A percentile compares a stretch with the other conserved stretches of the same genome.
Conservation (phyloP, 495 filamentous ascomycete genomes). For the Lophiotrema nucula region DNA sequence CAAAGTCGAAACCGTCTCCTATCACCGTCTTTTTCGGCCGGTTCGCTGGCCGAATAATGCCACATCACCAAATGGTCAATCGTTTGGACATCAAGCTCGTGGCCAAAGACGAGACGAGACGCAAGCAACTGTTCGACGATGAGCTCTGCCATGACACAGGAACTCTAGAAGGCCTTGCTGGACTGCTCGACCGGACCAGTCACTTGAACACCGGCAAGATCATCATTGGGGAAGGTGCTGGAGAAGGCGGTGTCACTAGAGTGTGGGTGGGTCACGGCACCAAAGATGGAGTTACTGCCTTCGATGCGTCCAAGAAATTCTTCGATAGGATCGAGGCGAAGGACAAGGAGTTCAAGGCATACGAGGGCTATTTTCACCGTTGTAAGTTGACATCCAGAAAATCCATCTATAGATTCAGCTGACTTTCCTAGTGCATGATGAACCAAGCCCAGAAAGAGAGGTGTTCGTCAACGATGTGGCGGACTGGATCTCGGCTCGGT, state of each 20-base stretch:
- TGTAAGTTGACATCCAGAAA: conserved; percentile 37
- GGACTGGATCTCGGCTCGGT: conserved; percentile 67
- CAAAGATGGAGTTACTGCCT: conserved; percentile 64
- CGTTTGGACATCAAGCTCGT: conserved; percentile 58
- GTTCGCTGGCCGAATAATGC: conserved; percentile 63
- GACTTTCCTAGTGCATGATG: conserved; percentile 60
- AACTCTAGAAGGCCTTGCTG: conserved; percentile 70
- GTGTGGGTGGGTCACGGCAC: conserved; percentile 69
- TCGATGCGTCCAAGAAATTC: conserved; percentile 59
- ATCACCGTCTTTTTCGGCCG: conserved; percentile 60
- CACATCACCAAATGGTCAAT: conserved; percentile 57
- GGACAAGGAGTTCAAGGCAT: conserved; percentile 68
- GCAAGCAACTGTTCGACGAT: conserved; percentile 57
- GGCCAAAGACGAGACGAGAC: conserved; percentile 61
- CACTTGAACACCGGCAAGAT: conserved; percentile 48
- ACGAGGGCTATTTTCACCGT: conserved; percentile 77
- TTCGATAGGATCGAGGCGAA: conserved; percentile 54
- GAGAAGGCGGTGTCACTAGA: conserved; percentile 41
- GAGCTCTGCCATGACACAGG: conserved; percentile 72
- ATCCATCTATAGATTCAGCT: background rate
- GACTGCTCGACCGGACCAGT: conserved; percentile 68
- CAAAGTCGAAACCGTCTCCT: conserved; percentile 55
- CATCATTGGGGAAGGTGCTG: conserved; percentile 40
- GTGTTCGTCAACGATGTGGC: conserved; percentile 68
- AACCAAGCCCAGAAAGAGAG: conserved; percentile 59